Evolutionary conservation across 345 rosid species (phyloP).

Genomic region (Bruguiera parviflora): DNA sequence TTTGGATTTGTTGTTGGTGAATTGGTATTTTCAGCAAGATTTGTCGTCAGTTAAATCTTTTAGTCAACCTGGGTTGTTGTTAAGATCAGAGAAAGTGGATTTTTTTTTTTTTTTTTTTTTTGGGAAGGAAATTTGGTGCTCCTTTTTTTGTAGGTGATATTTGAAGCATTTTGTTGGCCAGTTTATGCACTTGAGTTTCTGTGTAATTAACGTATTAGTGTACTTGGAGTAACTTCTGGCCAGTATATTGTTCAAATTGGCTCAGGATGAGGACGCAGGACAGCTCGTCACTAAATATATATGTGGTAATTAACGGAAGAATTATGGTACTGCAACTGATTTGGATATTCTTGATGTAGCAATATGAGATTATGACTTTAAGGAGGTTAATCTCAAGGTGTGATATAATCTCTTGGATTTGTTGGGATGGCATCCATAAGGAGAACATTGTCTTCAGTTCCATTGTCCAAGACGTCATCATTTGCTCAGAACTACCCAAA

Average conservation of each 20-base stretch:
- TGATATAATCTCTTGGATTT: not conserved
- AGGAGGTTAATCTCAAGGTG: not conserved
- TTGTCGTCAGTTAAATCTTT: no score
- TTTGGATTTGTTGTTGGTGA: not conserved
- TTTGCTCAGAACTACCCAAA: constrained; percentile 30
- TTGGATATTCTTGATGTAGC: constrained; percentile 9
- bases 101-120: not conserved
- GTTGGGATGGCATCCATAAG: constrained; percentile 61
- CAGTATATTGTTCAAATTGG: constrained; percentile 9
- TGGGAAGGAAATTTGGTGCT: not conserved
- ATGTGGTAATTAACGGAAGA: not conserved
- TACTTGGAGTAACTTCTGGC: not conserved
- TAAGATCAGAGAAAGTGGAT: not conserved
- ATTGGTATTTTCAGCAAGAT: not conserved
- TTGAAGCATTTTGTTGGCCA: not conserved
- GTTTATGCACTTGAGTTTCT: no score
- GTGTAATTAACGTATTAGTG: not conserved
- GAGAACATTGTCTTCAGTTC: constrained; percentile 53
- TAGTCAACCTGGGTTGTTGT: no score
- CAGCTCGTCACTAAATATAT: not conserved
- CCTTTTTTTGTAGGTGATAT: not conserved
- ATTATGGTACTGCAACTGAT: constrained; percentile 3
- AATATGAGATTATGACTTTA: not conserved
- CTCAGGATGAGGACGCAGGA: no score
- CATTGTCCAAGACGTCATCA: constrained; percentile 48